phyloP scores from a whole-genome alignment of 192 early-diverging fungal species.

The Coemansia sp. region DNA sequence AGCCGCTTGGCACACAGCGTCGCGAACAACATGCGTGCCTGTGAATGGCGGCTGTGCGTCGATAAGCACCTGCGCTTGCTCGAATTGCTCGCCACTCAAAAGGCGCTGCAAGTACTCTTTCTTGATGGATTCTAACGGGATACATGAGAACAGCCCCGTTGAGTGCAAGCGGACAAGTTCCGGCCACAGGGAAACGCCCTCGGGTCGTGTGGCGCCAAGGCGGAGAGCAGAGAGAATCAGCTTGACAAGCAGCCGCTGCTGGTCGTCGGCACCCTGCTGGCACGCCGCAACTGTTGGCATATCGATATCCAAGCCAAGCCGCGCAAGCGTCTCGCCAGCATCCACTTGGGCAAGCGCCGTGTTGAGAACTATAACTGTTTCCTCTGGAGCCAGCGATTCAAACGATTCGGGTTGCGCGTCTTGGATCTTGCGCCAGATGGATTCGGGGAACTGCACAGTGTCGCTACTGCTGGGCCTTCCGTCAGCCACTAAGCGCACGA shows the following conservation, averaged over 20 bases:
- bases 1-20: constrained; percentile 33
- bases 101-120: constrained; percentile 17
- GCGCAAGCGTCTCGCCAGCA: neutral
- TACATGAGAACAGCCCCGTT: constrained; percentile 5
- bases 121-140: constrained; percentile 20
- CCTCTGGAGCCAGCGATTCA: neutral
- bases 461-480: neutral
- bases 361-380: neutral
- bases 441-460: neutral
- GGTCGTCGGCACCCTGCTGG: constrained; percentile 15
- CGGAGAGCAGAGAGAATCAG: constrained; percentile 2
- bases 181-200: constrained; percentile 14
- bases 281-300: constrained; percentile 11
- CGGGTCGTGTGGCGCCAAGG: neutral
- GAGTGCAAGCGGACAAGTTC: neutral
- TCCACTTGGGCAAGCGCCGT: constrained; percentile 7
- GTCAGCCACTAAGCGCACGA: neutral
- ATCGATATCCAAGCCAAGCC: constrained; percentile 11
- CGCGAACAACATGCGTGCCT: neutral
- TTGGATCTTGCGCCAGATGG: neutral
- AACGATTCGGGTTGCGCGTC: neutral
- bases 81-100: constrained; percentile 20
- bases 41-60: constrained; percentile 12
- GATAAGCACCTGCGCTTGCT: constrained; percentile 22
- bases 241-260: constrained; percentile 19